phyloP scores from a whole-genome alignment of 2,329 filamentous ascomycete species.

The Microdochium paspali region DNA sequence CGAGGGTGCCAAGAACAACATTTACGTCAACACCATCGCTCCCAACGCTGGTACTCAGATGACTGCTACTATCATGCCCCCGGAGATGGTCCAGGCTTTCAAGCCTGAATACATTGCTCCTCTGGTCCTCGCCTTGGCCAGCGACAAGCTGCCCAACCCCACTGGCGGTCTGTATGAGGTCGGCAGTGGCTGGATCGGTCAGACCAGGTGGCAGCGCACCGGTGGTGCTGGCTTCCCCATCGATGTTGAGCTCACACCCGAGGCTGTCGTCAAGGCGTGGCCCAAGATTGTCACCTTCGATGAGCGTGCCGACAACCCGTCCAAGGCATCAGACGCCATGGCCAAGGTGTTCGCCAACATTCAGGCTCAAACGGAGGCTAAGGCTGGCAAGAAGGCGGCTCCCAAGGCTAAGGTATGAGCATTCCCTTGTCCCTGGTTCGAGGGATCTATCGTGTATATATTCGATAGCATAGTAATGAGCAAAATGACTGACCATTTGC shows the following conservation, averaged over 20 bases:
- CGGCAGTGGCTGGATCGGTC: conserved; percentile 85
- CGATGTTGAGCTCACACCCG: conserved; percentile 73
- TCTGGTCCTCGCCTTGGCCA: conserved; percentile 73
- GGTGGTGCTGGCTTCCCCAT: conserved; percentile 88
- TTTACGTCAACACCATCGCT: conserved; percentile 95
- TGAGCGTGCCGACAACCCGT: conserved; percentile 78
- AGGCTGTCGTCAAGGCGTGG: conserved; percentile 71
- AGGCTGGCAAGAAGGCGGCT: conserved; percentile 27
- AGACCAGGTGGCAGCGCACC: conserved; percentile 89
- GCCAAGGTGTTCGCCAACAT: conserved; percentile 76
- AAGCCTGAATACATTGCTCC: conserved; percentile 98
- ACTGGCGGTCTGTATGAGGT: conserved; percentile 91
- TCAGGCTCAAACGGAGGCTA: conserved; percentile 49
- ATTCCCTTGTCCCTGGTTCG: conserved; percentile 11
- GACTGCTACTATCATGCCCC: conserved; percentile 88
- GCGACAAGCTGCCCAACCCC: conserved; percentile 76
- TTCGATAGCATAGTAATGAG: conserved; percentile 13
- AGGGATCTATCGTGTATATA: conserved; percentile 12
- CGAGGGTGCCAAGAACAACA: conserved; percentile 95
- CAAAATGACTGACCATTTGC: conserved; percentile 2
- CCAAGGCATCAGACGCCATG: conserved; percentile 65
- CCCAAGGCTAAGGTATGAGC: conserved; percentile 46
- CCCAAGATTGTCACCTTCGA: conserved; percentile 78
- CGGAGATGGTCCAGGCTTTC: conserved; percentile 97
- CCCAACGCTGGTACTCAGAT: conserved; percentile 95